phyloP scores from a whole-genome alignment of 331 rosid genomes.

The Saraca asoca region DNA sequence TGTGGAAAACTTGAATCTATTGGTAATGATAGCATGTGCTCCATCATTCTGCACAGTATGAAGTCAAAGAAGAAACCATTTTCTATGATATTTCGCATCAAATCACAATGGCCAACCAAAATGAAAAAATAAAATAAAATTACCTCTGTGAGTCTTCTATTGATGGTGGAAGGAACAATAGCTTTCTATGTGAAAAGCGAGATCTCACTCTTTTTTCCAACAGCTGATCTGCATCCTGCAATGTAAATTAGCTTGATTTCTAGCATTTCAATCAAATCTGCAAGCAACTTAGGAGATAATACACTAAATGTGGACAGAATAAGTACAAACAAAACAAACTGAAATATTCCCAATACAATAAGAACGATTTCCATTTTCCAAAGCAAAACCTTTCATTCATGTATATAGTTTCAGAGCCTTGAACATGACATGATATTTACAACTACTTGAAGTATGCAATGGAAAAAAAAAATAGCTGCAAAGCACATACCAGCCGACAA shows the following conservation, averaged over 20 bases:
- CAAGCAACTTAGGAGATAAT: constrained; percentile 22
- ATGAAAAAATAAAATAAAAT: constrained; percentile 19
- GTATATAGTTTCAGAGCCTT: constrained; percentile 2
- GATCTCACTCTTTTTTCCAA: constrained; percentile 93
- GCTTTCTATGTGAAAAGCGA: constrained; percentile 93
- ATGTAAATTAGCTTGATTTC: constrained; percentile 21
- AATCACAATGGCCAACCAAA: constrained; percentile 4
- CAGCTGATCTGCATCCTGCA: constrained; percentile 95
- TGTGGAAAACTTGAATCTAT: constrained; percentile 62
- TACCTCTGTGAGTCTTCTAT: constrained; percentile 65
- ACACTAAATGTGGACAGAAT: constrained; percentile 8
- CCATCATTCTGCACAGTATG: constrained; percentile 62
- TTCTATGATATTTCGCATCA: constrained; percentile 30
- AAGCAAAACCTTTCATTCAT: constrained; percentile 9
- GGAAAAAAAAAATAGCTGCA: constrained; percentile 24
- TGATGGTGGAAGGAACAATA: constrained; percentile 76
- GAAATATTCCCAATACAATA: constrained; percentile 19
- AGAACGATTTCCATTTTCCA: constrained; percentile 9
- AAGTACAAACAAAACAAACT: constrained; percentile 11
- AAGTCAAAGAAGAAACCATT: constrained; percentile 34
- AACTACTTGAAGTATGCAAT: constrained; percentile 21
- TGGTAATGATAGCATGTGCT: constrained; percentile 70
- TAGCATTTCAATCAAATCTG: constrained; percentile 23
- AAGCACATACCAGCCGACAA: constrained; percentile 74
- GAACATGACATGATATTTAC: constrained; percentile 10